A percentile compares a stretch with the other conserved stretches of the same genome.
phyloP scores from a whole-genome alignment of 352 stramenopile genomes.

The Pythium aquatile region DNA sequence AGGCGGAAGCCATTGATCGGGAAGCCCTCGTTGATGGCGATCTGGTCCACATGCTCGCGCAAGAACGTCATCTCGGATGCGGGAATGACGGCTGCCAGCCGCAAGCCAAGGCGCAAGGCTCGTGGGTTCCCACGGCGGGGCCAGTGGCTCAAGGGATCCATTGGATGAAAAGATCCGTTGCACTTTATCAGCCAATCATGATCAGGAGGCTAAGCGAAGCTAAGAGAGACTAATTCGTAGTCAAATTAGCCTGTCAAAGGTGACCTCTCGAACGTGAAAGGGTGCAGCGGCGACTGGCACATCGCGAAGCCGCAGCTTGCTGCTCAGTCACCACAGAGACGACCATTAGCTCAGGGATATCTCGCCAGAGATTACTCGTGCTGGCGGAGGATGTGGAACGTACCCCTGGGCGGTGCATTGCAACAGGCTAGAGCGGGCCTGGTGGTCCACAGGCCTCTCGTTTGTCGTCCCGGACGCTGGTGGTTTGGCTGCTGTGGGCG shows the following conservation, averaged over 20 bases:
- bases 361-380: background rate
- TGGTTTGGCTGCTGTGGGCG: slow-evolving; percentile 2
- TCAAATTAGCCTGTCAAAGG: slow-evolving; percentile 60
- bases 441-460: slow-evolving; percentile 11
- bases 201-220: slow-evolving; percentile 6
- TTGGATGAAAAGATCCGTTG: slow-evolving; percentile 33
- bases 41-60: slow-evolving; percentile 60
- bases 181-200: slow-evolving; percentile 26
- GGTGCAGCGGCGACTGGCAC: slow-evolving; percentile 47
- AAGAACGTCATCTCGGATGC: slow-evolving; percentile 48
- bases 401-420: slow-evolving; percentile 57
- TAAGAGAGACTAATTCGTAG: background rate
- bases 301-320: slow-evolving; percentile 58
- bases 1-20: slow-evolving; percentile 76
- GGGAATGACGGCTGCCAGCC: slow-evolving; percentile 29
- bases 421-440: slow-evolving; percentile 36
- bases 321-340: slow-evolving; percentile 16
- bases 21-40: slow-evolving; percentile 70
- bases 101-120: background rate
- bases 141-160: slow-evolving; percentile 25
- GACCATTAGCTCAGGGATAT: background rate
- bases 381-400: slow-evolving; percentile 9
- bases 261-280: slow-evolving; percentile 72
- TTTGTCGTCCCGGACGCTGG: slow-evolving; percentile 21
- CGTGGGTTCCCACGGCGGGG: background rate